Evolutionary conservation across 2,329 filamentous ascomycete genomes (phyloP).

Genomic region (Aspergillus transmontanensis): DNA sequence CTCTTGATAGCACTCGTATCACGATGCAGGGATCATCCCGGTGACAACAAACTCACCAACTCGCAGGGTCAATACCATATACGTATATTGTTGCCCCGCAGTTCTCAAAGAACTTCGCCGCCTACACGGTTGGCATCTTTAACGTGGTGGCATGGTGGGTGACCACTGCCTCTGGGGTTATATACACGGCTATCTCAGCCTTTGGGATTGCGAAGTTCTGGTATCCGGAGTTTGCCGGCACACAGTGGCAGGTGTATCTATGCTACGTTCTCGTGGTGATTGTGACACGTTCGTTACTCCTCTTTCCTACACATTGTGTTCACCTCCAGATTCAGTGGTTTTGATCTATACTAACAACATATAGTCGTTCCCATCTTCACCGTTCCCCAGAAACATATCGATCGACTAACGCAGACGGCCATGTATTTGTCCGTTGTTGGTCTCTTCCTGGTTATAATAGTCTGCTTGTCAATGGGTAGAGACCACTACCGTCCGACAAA

Average conservation of each 20-base stretch:
- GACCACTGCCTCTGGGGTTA: conserved; percentile 15
- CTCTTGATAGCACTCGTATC: background rate
- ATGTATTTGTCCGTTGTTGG: conserved; percentile 16
- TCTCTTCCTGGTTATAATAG: conserved; percentile 12
- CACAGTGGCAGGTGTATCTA: no score
- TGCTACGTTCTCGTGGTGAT: conserved; percentile 13
- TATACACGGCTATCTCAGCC: conserved; percentile 21
- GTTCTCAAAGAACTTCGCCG: conserved; percentile 24
- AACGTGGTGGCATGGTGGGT: conserved; percentile 31
- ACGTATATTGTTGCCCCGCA: conserved; percentile 29
- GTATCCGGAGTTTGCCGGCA: conserved; percentile 10
- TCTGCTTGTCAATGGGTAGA: conserved; percentile 17
- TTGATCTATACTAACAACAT: background rate
- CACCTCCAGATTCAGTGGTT: background rate
- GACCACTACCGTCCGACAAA: conserved; percentile 6
- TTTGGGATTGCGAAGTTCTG: conserved; percentile 20
- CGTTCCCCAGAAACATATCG: conserved; percentile 14
- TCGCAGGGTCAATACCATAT: conserved; percentile 34
- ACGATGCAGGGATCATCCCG: background rate
- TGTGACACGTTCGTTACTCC: conserved; percentile 12
- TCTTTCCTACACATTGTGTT: background rate
- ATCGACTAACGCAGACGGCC: conserved; percentile 16
- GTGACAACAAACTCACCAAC: background rate
- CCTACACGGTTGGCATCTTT: conserved; percentile 28
- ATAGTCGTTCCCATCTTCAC: conserved; percentile 21